Percentiles rank a stretch among this genome's conserved stretches.
phyloP scores from a whole-genome alignment of 805 yeast species.

The Metschnikowia reukaufii region DNA sequence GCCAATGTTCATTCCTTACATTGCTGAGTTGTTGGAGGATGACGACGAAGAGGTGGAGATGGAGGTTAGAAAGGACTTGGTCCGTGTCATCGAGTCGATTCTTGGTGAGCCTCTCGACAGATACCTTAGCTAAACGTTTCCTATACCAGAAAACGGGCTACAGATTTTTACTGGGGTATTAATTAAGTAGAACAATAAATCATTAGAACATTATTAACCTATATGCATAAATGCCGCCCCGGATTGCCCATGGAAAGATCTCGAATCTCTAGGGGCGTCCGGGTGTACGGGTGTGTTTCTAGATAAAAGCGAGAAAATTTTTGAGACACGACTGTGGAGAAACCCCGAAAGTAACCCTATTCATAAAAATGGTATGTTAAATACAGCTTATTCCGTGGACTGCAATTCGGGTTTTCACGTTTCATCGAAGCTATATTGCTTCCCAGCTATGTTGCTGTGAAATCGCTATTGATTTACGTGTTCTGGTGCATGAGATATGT shows the following conservation, averaged over 20 bases:
- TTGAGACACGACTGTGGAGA: slow-evolving; percentile 1
- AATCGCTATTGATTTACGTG: no score
- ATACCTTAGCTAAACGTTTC: slow-evolving; percentile 48
- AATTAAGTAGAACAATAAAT: no score
- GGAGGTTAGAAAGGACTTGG: slow-evolving; percentile 88
- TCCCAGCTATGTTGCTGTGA: no score
- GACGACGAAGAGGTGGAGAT: slow-evolving; percentile 91
- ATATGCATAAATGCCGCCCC: no score
- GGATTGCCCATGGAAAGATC: slow-evolving; percentile 15
- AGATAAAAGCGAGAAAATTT: slow-evolving; percentile 8
- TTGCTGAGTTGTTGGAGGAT: slow-evolving; percentile 93
- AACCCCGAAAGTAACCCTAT: neutral
- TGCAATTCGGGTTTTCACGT: no score
- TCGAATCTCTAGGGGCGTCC: slow-evolving; percentile 9
- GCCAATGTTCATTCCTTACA: slow-evolving; percentile 93
- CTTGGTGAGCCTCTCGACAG: slow-evolving; percentile 93
- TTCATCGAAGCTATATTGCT: no score
- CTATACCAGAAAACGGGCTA: neutral
- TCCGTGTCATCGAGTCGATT: slow-evolving; percentile 86
- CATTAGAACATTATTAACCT: no score
- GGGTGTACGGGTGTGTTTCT: slow-evolving; percentile 14
- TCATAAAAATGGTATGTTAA: slow-evolving; percentile 6
- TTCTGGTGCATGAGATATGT: no score
- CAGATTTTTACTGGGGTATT: no score
- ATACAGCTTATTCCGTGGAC: no score